A percentile compares a stretch with the other conserved stretches of the same genome.
These are phyloP conservation scores for Neocucurbitaria cava DNA, from an alignment of 2,329 filamentous ascomycete genomes.

Conservation along the genomic window DNA sequence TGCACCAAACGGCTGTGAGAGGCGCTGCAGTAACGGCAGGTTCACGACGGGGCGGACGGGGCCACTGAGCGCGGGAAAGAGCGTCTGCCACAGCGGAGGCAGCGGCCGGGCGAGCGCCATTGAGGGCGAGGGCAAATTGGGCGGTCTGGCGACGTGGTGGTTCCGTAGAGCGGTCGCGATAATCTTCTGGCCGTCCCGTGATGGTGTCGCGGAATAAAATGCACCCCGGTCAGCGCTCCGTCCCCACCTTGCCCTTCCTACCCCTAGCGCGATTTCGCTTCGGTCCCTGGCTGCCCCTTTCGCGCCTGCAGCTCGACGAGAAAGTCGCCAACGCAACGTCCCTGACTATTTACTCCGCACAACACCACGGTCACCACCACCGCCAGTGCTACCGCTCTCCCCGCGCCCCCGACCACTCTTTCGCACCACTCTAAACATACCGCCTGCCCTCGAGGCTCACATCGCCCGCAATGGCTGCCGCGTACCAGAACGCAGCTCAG, in stretches of 20 bases:
- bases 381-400: conserved; percentile 22
- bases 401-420: conserved; percentile 13
- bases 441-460: conserved; percentile 30
- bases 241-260: conserved; percentile 32
- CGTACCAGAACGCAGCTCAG: conserved; percentile 67
- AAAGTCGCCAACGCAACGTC: conserved; percentile 47
- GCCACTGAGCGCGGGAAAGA: conserved; percentile 61
- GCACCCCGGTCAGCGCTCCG: conserved; percentile 32
- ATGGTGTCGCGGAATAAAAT: conserved; percentile 41
- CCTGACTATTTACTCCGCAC: conserved; percentile 40
- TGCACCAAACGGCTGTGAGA: conserved; percentile 59
- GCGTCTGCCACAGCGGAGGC: conserved; percentile 55
- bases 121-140: conserved; percentile 9
- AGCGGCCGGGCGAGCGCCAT: conserved; percentile 52
- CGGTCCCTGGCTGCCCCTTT: conserved; percentile 47
- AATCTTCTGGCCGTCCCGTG: conserved; percentile 15
- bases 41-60: conserved; percentile 48
- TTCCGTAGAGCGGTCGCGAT: conserved; percentile 6
- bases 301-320: conserved; percentile 45
- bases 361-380: too few relatives aligned
- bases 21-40: conserved; percentile 53
- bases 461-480: conserved; percentile 65
- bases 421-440: conserved; percentile 14
- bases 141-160: conserved; percentile 6
- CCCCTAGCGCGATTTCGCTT: conserved; percentile 47